Conservation (phyloP, 2,329 filamentous ascomycete genomes). For the Ceratocystis variospora region DNA sequence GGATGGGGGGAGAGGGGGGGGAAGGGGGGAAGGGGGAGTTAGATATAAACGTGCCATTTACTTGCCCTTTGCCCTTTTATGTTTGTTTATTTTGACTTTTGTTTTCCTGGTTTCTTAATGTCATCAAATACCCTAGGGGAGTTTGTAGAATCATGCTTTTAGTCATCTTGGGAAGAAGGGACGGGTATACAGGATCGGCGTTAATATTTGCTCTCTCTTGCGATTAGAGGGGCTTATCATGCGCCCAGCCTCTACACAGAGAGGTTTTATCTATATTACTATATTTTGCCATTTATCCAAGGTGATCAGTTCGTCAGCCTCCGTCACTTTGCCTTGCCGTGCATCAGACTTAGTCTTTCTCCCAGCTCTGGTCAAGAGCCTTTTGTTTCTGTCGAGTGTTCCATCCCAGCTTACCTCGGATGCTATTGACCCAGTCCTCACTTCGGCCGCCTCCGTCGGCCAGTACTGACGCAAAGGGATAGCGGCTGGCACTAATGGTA, state of each 20-base stretch:
- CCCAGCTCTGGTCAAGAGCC: slow-evolving; percentile 30
- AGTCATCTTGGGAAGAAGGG: not conserved
- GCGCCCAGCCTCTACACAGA: not conserved
- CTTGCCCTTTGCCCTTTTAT: not conserved
- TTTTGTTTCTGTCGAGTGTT: slow-evolving; percentile 70
- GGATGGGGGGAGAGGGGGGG: slow-evolving; percentile 20
- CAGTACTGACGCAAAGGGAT: slow-evolving; percentile 66
- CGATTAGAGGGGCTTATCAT: not conserved
- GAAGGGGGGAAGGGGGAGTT: no score
- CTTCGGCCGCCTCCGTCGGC: slow-evolving; percentile 47
- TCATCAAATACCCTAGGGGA: not conserved
- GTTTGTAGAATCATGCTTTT: not conserved
- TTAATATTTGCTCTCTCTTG: not conserved
- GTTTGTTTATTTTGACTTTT: not conserved
- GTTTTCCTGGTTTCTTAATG: not conserved
- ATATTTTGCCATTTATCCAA: not conserved
- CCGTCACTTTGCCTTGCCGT: not conserved
- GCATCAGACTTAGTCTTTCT: not conserved
- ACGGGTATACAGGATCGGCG: not conserved
- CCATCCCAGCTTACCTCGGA: slow-evolving; percentile 66
- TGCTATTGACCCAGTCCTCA: slow-evolving; percentile 74
- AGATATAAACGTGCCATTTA: not conserved
- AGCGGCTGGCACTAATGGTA: slow-evolving; percentile 66
- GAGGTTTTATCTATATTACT: not conserved
- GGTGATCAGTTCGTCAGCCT: not conserved